Conservation (phyloP, 495 filamentous ascomycete species). For the Parachaetomium inaequale region DNA sequence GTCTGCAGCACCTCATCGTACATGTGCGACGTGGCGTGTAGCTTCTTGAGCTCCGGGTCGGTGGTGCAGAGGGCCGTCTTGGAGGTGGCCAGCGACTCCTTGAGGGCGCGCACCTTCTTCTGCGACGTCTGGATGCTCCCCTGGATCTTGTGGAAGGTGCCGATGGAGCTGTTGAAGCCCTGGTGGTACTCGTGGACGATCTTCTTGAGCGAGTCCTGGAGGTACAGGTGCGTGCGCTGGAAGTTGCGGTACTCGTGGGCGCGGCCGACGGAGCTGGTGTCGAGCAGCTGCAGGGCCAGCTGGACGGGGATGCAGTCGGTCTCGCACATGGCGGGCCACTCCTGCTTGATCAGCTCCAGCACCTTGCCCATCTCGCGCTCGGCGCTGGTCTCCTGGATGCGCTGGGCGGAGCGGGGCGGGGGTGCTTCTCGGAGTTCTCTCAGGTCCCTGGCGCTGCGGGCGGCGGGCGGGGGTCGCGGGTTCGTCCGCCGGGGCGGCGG, state of each 20-base stretch:
- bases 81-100: slow-evolving; percentile 75
- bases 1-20: slow-evolving; percentile 89
- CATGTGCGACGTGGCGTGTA: slow-evolving; percentile 78
- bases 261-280: slow-evolving; percentile 86
- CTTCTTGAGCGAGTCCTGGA: slow-evolving; percentile 86
- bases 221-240: slow-evolving; percentile 69
- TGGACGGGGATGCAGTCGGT: slow-evolving; percentile 88
- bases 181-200: slow-evolving; percentile 99
- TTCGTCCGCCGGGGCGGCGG: slow-evolving; percentile 29
- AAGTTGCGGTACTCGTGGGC: slow-evolving; percentile 84
- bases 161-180: slow-evolving; percentile 98
- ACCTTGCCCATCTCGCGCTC: slow-evolving; percentile 48
- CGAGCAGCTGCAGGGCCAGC: slow-evolving; percentile 86
- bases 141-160: slow-evolving; percentile 98
- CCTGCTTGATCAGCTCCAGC: slow-evolving; percentile 65
- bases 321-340: slow-evolving; percentile 89
- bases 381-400: slow-evolving; percentile 39
- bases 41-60: slow-evolving; percentile 85
- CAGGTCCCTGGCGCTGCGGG: slow-evolving; percentile 18
- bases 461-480: slow-evolving; percentile 20
- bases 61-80: slow-evolving; percentile 78
- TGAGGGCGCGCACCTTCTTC: slow-evolving; percentile 73
- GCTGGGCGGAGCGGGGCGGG: slow-evolving; percentile 31
- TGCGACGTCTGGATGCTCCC: slow-evolving; percentile 87
- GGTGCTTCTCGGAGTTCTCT: too few species aligned